Evolutionary conservation across 805 yeast species (phyloP).

Genomic region (Yamadazyma tumulicola): DNA sequence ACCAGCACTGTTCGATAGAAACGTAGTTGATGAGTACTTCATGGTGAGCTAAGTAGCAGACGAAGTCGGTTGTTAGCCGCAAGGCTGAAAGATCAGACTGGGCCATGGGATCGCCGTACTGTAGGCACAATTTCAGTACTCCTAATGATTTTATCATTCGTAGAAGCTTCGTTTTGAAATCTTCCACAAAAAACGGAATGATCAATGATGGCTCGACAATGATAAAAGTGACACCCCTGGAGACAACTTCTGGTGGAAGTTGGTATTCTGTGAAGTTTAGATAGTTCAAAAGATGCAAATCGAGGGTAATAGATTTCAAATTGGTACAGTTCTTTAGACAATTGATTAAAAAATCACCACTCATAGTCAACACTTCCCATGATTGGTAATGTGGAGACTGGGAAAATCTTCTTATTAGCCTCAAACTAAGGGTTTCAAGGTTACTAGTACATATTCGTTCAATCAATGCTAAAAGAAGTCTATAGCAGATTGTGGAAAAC

Average conservation of each 20-base stretch:
- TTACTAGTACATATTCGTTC: neutral
- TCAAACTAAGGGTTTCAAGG: conserved; percentile 2
- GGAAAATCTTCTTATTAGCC: conserved; percentile 4
- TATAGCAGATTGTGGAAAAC: conserved; percentile 5
- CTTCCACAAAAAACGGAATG: conserved; percentile 6
- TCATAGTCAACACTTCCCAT: conserved; percentile 3
- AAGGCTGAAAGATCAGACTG: conserved; percentile 23
- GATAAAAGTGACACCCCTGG: conserved; percentile 8
- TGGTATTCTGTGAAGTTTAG: neutral
- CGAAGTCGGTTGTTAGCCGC: conserved; percentile 16
- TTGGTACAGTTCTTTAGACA: conserved; percentile 3
- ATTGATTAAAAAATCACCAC: conserved; percentile 3
- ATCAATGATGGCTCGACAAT: conserved; percentile 22
- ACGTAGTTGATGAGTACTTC: conserved; percentile 1
- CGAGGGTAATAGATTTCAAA: conserved; percentile 14
- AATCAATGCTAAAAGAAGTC: conserved; percentile 4
- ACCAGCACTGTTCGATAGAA: conserved; percentile 24
- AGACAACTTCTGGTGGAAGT: neutral
- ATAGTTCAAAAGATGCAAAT: conserved; percentile 8
- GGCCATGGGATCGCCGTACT: conserved; percentile 27
- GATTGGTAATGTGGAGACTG: neutral
- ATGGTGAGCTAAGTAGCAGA: conserved; percentile 9
- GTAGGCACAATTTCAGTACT: conserved; percentile 15
- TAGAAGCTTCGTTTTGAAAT: conserved; percentile 11
- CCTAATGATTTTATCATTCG: conserved; percentile 12